Conservation (phyloP, 2,329 filamentous ascomycete genomes). For the Paecilomyces fulvus region DNA sequence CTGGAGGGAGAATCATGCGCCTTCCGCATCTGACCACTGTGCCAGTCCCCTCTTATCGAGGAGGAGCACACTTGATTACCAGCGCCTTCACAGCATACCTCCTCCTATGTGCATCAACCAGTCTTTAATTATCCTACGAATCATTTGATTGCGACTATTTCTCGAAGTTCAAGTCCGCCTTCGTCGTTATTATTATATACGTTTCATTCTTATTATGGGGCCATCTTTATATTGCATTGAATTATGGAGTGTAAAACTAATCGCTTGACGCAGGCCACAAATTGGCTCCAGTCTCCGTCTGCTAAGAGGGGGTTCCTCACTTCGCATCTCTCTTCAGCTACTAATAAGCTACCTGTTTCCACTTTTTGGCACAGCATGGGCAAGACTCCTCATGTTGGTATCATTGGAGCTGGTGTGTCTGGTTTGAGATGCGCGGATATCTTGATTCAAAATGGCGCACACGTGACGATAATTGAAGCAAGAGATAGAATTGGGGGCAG, state of each 20-base stretch:
- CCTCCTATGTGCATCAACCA: not conserved
- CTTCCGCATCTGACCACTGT: not conserved
- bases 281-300: constrained; percentile 3
- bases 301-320: not conserved
- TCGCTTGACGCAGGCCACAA: constrained; percentile 5
- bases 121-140: not conserved
- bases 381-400: constrained; percentile 43
- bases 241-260: constrained; percentile 10
- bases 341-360: constrained; percentile 7
- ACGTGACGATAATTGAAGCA: constrained; percentile 54
- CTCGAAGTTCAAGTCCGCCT: not conserved
- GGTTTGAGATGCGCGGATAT: constrained; percentile 53
- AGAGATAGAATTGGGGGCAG: constrained; percentile 51
- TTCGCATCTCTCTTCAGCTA: constrained; percentile 5
- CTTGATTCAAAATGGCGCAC: constrained; percentile 45
- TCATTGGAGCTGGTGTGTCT: constrained; percentile 53
- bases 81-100: not conserved
- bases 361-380: constrained; percentile 14
- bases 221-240: not conserved
- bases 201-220: not conserved
- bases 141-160: not conserved
- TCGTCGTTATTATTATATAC: not conserved
- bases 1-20: not conserved
- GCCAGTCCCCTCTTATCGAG: not conserved
- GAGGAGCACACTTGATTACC: not conserved